phyloP scores from a whole-genome alignment of 176 grass and related monocot genomes.

The Triticum monococcum region DNA sequence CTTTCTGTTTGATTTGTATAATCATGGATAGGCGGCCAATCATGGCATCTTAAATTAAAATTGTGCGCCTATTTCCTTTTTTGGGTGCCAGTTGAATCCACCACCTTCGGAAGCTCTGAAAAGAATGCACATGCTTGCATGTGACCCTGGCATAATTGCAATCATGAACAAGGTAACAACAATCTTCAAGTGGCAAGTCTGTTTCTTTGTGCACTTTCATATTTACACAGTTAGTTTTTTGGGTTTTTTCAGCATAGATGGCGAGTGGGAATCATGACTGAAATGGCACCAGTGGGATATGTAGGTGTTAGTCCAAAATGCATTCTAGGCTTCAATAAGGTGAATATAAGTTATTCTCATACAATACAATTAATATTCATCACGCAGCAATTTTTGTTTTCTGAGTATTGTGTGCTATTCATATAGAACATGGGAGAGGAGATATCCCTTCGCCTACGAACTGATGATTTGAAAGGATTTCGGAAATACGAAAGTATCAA shows the following conservation, averaged over 20 bases:
- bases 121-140: constrained; percentile 99
- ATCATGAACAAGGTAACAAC: constrained; percentile 92
- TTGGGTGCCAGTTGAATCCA: constrained; percentile 67
- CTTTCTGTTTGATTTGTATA: neutral
- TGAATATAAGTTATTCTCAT: constrained; percentile 26
- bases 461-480: constrained; percentile 96
- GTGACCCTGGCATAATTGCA: constrained; percentile 89
- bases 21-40: neutral
- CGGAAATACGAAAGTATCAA: constrained; percentile 95
- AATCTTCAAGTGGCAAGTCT: constrained; percentile 11
- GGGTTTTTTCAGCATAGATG: constrained; percentile 71
- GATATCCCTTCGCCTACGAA: constrained; percentile 87
- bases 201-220: constrained; percentile 7
- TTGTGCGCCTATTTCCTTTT: constrained; percentile 1
- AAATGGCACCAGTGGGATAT: constrained; percentile 97
- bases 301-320: constrained; percentile 92
- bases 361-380: neutral
- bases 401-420: constrained; percentile 28
- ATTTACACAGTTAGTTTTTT: constrained; percentile 2
- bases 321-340: constrained; percentile 96
- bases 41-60: neutral
- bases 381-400: neutral
- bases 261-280: constrained; percentile 90
- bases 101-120: constrained; percentile 82
- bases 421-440: constrained; percentile 92